Conservation (phyloP, 805 yeast genomes). For the Starmerella apicola region DNA sequence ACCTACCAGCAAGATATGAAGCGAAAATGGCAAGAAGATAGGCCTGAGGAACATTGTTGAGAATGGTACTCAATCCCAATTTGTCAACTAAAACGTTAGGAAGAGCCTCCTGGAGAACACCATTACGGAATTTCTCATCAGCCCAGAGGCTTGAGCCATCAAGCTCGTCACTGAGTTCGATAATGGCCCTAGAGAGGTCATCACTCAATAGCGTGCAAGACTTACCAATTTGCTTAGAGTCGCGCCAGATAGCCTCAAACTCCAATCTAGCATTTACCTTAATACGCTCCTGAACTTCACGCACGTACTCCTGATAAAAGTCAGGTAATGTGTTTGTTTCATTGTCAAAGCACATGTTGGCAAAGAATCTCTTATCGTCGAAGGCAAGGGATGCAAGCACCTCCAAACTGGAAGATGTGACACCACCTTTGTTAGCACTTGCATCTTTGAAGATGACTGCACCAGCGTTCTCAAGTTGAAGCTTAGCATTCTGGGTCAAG, state of each 20-base stretch:
- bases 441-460: conserved; percentile 86
- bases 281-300: conserved; percentile 66
- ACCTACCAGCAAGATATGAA: conserved; percentile 69
- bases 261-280: conserved; percentile 69
- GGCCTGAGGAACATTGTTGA: conserved; percentile 71
- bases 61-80: conserved; percentile 49
- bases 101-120: conserved; percentile 61
- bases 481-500: conserved; percentile 86
- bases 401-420: conserved; percentile 89
- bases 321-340: conserved; percentile 43
- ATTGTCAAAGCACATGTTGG: conserved; percentile 55
- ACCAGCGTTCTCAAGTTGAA: conserved; percentile 76
- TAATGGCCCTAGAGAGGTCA: conserved; percentile 68
- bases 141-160: conserved; percentile 75
- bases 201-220: conserved; percentile 61
- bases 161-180: conserved; percentile 74
- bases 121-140: conserved; percentile 63
- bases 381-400: conserved; percentile 89
- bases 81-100: conserved; percentile 58
- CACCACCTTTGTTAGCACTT: conserved; percentile 97
- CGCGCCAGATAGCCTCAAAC: conserved; percentile 76
- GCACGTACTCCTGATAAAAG: conserved; percentile 74
- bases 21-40: conserved; percentile 84
- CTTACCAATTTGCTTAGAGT: conserved; percentile 50
- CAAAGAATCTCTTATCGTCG: conserved; percentile 69